Percentiles rank a stretch among this genome's conserved stretches.
These are phyloP conservation scores for Aspergillus vadensis DNA, from an alignment of 2,329 filamentous ascomycete species.

Conservation along the genomic window DNA sequence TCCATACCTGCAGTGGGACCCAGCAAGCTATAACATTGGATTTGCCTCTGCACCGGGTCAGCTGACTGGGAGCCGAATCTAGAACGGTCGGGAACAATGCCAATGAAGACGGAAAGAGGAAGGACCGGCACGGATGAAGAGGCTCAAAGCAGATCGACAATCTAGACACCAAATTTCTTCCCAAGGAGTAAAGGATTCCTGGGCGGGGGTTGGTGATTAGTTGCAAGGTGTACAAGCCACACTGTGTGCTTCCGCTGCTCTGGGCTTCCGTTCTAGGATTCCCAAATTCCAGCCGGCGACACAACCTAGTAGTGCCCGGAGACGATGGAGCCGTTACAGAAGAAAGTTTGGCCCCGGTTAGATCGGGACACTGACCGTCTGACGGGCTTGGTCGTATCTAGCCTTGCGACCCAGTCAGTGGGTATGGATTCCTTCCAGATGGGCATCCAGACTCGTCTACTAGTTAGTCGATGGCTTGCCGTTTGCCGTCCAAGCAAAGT, in stretches of 20 bases:
- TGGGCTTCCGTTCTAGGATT: neutral
- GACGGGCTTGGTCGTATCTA: neutral
- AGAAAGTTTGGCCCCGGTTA: conserved; percentile 5
- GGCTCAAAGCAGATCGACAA: conserved; percentile 11
- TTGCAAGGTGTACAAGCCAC: neutral
- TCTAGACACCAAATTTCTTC: neutral
- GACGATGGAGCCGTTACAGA: conserved; percentile 2
- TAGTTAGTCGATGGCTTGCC: neutral
- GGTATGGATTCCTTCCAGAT: conserved; percentile 1
- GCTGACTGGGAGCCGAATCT: conserved; percentile 7
- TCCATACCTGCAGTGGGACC: neutral
- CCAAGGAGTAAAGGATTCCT: neutral
- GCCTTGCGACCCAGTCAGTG: neutral
- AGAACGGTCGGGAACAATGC: conserved; percentile 14
- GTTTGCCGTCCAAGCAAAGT: neutral
- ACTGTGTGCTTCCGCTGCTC: neutral
- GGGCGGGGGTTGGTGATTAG: neutral
- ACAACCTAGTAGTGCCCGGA: neutral
- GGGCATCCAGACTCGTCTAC: neutral
- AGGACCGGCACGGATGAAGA: neutral
- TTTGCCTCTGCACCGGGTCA: conserved; percentile 7
- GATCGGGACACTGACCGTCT: neutral
- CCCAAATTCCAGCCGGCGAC: neutral
- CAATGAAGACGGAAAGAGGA: neutral
- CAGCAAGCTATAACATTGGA: neutral